These are phyloP conservation scores for Lotmaria passim DNA, from an alignment of 208 protist species.

Conservation along the genomic window DNA sequence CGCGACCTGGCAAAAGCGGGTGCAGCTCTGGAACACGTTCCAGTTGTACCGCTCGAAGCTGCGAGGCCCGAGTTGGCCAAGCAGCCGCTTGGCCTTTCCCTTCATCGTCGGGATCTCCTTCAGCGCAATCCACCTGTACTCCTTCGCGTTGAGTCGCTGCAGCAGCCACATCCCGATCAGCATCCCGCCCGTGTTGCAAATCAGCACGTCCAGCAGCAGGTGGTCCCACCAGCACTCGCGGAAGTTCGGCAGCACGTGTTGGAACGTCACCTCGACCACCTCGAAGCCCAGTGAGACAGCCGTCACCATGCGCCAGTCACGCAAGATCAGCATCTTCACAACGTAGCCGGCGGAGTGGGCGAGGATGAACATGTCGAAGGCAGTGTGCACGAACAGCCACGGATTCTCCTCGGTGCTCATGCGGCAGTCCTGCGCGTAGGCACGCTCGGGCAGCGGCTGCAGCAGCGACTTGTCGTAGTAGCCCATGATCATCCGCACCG, in stretches of 20 bases:
- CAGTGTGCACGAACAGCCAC: conserved; percentile 69
- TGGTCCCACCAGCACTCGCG: conserved; percentile 99
- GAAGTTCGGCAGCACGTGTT: conserved; percentile 97
- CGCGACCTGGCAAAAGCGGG: conserved; percentile 72
- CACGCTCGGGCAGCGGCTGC: conserved; percentile 75
- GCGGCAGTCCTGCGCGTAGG: conserved; percentile 95
- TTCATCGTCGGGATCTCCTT: conserved; percentile 62
- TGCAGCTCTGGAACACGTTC: conserved; percentile 84
- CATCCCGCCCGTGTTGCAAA: conserved; percentile 96
- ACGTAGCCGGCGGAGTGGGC: conserved; percentile 95
- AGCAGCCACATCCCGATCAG: conserved; percentile 86
- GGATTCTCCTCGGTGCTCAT: conserved; percentile 87
- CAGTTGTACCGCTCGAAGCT: conserved; percentile 90
- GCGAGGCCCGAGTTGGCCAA: conserved; percentile 85
- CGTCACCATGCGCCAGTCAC: conserved; percentile 92
- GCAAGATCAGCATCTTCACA: conserved; percentile 93
- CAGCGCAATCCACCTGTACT: conserved; percentile 82
- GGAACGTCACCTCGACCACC: conserved; percentile 95
- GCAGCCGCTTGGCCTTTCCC: conserved; percentile 68
- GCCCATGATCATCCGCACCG: conserved; percentile 56
- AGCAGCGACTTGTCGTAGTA: conserved; percentile 87
- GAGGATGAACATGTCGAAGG: conserved; percentile 95
- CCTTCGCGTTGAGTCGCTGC: conserved; percentile 65
- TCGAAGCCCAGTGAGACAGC: conserved; percentile 94
- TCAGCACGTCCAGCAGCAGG: conserved; percentile 93